A percentile compares a stretch with the other conserved stretches of the same genome.
Evolutionary conservation across 2,329 filamentous ascomycete genomes (phyloP).

Genomic region (Pseudocercospora macadamiae): DNA sequence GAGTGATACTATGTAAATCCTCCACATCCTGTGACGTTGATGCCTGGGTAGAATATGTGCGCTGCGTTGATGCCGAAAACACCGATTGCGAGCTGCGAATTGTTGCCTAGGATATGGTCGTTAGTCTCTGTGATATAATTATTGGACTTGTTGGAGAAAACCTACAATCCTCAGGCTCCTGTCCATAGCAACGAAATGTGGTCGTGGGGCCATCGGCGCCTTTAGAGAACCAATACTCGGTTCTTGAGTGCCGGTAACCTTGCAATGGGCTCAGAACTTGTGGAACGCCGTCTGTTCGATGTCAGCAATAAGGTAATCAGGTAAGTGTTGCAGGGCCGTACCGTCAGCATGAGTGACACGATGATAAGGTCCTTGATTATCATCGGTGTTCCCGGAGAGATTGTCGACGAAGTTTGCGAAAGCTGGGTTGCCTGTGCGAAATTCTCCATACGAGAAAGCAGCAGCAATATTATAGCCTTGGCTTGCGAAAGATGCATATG

Average conservation of each 20-base stretch:
- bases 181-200: not conserved
- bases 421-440: constrained; percentile 12
- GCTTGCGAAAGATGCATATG: constrained; percentile 9
- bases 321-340: constrained; percentile 6
- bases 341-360: constrained; percentile 18
- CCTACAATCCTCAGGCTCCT: not conserved
- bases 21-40: not conserved
- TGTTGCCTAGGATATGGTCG: constrained; percentile 9
- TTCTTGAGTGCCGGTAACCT: constrained; percentile 9
- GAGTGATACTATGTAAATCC: constrained; percentile 4
- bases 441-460: constrained; percentile 16
- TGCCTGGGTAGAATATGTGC: constrained; percentile 19
- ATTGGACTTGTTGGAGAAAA: not conserved
- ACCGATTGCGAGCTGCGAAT: constrained; percentile 14
- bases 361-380: constrained; percentile 9
- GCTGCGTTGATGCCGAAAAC: constrained; percentile 20
- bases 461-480: constrained; percentile 5
- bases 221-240: constrained; percentile 12
- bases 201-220: constrained; percentile 13
- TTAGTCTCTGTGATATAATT: not conserved
- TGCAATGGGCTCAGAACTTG: not conserved
- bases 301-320: not conserved
- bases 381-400: not conserved
- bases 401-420: constrained; percentile 10
- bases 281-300: not conserved